A percentile compares a stretch with the other conserved stretches of the same genome.
Evolutionary conservation across 768 basidiomycete species (phyloP).

Genomic region (Multifurca ochricompacta): DNA sequence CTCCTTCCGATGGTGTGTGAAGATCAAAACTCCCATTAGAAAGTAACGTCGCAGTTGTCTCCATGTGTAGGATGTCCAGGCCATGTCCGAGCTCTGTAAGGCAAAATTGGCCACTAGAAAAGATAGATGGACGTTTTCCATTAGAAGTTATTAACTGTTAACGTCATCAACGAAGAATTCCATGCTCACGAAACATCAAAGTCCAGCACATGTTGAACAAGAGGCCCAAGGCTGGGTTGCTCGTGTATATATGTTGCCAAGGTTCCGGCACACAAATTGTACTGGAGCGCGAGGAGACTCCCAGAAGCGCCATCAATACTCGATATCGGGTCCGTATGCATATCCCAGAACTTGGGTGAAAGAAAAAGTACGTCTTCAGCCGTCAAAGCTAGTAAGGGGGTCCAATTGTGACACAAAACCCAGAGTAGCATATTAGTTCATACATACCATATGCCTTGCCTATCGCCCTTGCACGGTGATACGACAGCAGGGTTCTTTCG

Average conservation of each 20-base stretch:
- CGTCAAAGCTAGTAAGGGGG: conserved; percentile 24
- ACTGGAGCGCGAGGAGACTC: conserved; percentile 33
- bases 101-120: conserved; percentile 32
- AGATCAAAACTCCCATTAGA: conserved; percentile 33
- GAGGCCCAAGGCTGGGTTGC: conserved; percentile 22
- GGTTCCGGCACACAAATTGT: conserved; percentile 33
- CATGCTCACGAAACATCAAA: conserved; percentile 28
- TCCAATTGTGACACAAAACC: neutral
- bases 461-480: conserved; percentile 9
- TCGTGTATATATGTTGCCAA: conserved; percentile 25
- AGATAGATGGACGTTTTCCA: no score
- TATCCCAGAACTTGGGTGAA: conserved; percentile 31
- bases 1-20: conserved; percentile 29
- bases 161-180: conserved; percentile 15
- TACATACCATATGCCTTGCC: conserved; percentile 19
- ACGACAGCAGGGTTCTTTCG: conserved; percentile 9
- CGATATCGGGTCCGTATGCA: conserved; percentile 30
- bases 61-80: conserved; percentile 36
- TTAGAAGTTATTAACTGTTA: no score
- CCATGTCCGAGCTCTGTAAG: conserved; percentile 43
- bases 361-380: conserved; percentile 29
- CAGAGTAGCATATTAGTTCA: neutral
- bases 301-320: conserved; percentile 28
- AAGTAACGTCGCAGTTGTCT: conserved; percentile 36
- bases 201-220: conserved; percentile 27